Evolutionary conservation across 371 early-diverging fungal genomes (phyloP).

Genomic region (Apophysomyces variabilis): DNA sequence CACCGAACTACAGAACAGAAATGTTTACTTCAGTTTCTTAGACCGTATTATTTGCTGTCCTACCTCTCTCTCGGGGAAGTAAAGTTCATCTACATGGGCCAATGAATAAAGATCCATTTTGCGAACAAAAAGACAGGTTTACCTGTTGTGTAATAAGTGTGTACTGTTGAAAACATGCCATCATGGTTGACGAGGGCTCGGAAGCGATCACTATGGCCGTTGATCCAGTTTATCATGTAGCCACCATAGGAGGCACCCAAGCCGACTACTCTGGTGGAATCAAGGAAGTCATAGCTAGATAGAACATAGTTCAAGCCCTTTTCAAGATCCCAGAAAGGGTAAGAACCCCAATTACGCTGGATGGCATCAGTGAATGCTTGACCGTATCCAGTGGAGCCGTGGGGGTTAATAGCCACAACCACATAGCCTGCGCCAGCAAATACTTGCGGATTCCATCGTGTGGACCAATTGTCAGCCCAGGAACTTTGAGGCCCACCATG

Average conservation of each 20-base stretch:
- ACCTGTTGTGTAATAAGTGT: slow-evolving; percentile 70
- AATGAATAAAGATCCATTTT: neutral
- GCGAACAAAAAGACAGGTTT: neutral
- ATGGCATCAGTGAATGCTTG: slow-evolving; percentile 78
- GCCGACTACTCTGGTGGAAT: slow-evolving; percentile 63
- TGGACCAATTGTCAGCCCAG: slow-evolving; percentile 73
- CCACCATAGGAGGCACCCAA: slow-evolving; percentile 88
- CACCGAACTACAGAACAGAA: slow-evolving; percentile 52
- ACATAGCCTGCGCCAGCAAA: slow-evolving; percentile 76
- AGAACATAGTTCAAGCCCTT: slow-evolving; percentile 74
- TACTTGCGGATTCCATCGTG: slow-evolving; percentile 79
- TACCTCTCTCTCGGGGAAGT: slow-evolving; percentile 79
- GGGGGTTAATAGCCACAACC: slow-evolving; percentile 78
- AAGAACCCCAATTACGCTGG: slow-evolving; percentile 77
- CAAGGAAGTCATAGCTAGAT: slow-evolving; percentile 62
- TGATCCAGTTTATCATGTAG: slow-evolving; percentile 83
- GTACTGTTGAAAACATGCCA: slow-evolving; percentile 75
- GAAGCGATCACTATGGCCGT: slow-evolving; percentile 64
- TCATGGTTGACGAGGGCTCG: slow-evolving; percentile 83
- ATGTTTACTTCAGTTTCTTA: no score
- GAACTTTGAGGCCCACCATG: slow-evolving; percentile 88
- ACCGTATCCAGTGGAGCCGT: slow-evolving; percentile 87
- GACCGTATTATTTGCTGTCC: neutral
- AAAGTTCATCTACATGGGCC: slow-evolving; percentile 67
- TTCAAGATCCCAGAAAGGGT: slow-evolving; percentile 78